Conservation (phyloP, 495 filamentous ascomycete species). For the Neurospora sp. region DNA sequence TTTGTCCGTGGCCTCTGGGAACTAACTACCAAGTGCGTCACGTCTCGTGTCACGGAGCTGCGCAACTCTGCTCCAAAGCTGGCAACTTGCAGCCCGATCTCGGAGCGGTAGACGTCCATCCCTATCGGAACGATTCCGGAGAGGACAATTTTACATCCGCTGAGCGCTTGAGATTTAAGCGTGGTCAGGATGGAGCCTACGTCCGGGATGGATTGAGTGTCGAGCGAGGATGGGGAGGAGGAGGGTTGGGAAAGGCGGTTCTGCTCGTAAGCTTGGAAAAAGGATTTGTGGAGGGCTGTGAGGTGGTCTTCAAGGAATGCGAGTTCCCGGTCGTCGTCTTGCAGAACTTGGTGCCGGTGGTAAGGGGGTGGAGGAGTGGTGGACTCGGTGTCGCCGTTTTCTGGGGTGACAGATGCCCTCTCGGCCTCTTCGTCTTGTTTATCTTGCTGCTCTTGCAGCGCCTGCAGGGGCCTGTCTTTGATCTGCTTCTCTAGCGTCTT, state of each 20-base stretch:
- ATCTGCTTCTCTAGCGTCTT: slow-evolving; percentile 81
- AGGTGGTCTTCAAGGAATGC: slow-evolving; percentile 62
- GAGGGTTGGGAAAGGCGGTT: slow-evolving; percentile 1
- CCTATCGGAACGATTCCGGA: slow-evolving; percentile 80
- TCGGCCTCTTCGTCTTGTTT: slow-evolving; percentile 63
- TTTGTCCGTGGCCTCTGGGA: slow-evolving; percentile 62
- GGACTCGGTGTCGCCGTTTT: slow-evolving; percentile 18
- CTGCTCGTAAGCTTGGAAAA: slow-evolving; percentile 68
- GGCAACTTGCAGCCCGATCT: slow-evolving; percentile 74
- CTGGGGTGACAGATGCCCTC: slow-evolving; percentile 31
- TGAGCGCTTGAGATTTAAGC: slow-evolving; percentile 65
- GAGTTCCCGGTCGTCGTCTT: slow-evolving; percentile 78
- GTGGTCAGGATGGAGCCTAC: slow-evolving; percentile 69
- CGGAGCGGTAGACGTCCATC: slow-evolving; percentile 60
- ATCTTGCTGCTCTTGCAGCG: slow-evolving; percentile 82
- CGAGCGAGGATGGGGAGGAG: slow-evolving; percentile 29
- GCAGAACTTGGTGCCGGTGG: slow-evolving; percentile 63
- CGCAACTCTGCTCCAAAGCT: slow-evolving; percentile 73
- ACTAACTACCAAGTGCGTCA: slow-evolving; percentile 46
- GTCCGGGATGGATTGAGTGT: slow-evolving; percentile 67
- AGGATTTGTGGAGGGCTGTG: slow-evolving; percentile 60
- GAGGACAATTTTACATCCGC: slow-evolving; percentile 63
- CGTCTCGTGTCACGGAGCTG: slow-evolving; percentile 34
- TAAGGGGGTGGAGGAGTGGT: slow-evolving; percentile 30
- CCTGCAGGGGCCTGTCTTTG: slow-evolving; percentile 72